A percentile compares a stretch with the other conserved stretches of the same genome.
Evolutionary conservation across 1,139 yeast genomes (phyloP).

Genomic region (Blastobotrys raffinosifermentans): DNA sequence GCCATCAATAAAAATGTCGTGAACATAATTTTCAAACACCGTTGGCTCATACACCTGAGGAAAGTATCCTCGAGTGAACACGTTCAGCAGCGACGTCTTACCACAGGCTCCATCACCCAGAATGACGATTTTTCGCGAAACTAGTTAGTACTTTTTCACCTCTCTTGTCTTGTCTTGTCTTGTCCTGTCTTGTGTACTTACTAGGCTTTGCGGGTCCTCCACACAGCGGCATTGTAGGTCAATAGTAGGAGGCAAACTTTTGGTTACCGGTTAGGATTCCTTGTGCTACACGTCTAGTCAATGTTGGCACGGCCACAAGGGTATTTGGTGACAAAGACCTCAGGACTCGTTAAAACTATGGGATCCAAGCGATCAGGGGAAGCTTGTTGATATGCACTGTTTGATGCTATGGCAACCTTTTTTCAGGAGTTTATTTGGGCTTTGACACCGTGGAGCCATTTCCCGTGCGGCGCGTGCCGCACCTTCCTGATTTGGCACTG

Average conservation of each 20-base stretch:
- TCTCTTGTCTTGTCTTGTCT: not conserved
- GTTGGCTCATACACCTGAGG: conserved; percentile 99
- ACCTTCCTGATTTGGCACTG: too few species aligned
- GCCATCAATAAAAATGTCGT: conserved; percentile 93
- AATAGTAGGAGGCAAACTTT: conserved; percentile 4
- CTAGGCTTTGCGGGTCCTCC: conserved; percentile 59
- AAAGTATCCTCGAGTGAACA: conserved; percentile 94
- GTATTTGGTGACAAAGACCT: too few species aligned
- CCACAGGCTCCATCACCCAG: conserved; percentile 98
- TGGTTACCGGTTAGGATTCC: too few species aligned
- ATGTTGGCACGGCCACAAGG: too few species aligned
- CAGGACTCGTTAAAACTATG: too few species aligned
- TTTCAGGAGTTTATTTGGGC: too few species aligned
- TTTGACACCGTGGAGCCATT: too few species aligned
- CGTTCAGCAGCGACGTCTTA: conserved; percentile 85
- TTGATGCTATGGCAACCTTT: too few species aligned
- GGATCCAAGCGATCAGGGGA: too few species aligned
- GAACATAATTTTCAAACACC: conserved; percentile 95
- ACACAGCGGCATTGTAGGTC: conserved; percentile 54
- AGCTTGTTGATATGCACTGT: too few species aligned
- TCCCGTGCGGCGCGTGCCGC: too few species aligned
- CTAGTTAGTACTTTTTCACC: conserved; percentile 21
- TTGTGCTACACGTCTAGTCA: too few species aligned
- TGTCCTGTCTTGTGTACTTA: conserved; percentile 9
- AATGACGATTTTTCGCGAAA: conserved; percentile 89